phyloP scores from a whole-genome alignment of 2,329 filamentous ascomycete species.

The Albifimbria verrucaria region DNA sequence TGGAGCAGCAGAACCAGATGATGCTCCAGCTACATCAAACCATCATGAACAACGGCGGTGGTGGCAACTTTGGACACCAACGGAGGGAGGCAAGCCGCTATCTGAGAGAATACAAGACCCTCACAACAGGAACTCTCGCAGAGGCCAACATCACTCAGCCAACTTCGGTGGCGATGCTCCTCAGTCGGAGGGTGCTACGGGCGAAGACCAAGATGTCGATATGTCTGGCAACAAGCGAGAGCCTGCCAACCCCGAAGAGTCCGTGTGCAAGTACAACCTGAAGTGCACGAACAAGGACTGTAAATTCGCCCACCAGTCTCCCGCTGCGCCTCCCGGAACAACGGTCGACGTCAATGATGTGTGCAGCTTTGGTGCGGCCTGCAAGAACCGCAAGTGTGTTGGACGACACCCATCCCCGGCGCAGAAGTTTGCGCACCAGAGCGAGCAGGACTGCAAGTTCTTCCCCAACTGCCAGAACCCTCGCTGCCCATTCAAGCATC shows the following conservation, averaged over 20 bases:
- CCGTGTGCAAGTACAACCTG: conserved; percentile 85
- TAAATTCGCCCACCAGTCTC: conserved; percentile 91
- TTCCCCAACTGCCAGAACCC: conserved; percentile 89
- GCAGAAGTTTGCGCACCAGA: conserved; percentile 71
- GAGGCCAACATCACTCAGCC: conserved; percentile 41
- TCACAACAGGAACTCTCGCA: conserved; percentile 48
- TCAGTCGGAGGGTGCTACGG: conserved; percentile 25
- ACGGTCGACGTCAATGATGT: conserved; percentile 75
- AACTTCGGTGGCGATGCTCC: conserved; percentile 31
- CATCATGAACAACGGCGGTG: conserved; percentile 53
- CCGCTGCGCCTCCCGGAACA: conserved; percentile 75
- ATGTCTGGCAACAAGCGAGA: conserved; percentile 53
- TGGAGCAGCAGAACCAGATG: conserved; percentile 85
- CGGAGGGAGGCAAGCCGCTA: conserved; percentile 55
- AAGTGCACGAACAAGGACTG: conserved; percentile 86
- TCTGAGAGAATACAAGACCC: conserved; percentile 69
- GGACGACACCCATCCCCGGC: conserved; percentile 91
- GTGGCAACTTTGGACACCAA: conserved; percentile 29
- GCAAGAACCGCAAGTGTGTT: conserved; percentile 94
- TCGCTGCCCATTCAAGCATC: conserved; percentile 85
- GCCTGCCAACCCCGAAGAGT: conserved; percentile 58
- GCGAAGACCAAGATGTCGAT: conserved; percentile 60
- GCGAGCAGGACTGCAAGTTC: conserved; percentile 85
- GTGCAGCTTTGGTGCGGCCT: conserved; percentile 84
- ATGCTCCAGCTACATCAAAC: conserved; percentile 72